Evolutionary conservation across 768 basidiomycete genomes (phyloP), one percentile per base, ranked within the genome.

Genomic region (Termitomyces sp.): DNA sequence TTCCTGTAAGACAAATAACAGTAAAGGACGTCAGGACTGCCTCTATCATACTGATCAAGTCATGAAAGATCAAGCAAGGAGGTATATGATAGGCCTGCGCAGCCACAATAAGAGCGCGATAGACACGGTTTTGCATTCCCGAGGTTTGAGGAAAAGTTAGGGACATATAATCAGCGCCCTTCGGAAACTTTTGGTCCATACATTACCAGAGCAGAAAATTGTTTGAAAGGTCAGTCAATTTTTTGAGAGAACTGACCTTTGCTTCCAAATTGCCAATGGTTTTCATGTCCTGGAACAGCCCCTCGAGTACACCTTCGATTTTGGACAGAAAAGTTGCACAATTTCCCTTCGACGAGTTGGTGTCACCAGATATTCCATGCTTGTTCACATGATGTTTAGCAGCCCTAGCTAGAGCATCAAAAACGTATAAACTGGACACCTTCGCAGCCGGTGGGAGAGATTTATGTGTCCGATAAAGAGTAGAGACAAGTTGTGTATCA

Each of bases 331-430:
- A 96, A 2, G 88, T 88, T 7, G 89, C 89, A 62, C 79, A 79
- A 64, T 89, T 90, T 61, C 89, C 88, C 59, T 79, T 80, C 51
- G 70, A 72, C 39, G 80, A 73, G 56, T 78, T 79, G 48, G 78
- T 63, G 63, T 88, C 83, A 61, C 77, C 81, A 60, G 80, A 75
- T 27, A 84, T 67, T 51, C 78, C 76, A 52, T 82, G 80, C 69
- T 94, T 94, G 64, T 75, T 84, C 44, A 77, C 83, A 46, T 84
- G 78, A 57, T 76, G 76, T 57, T 85, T 80, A 19, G 93, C 92
- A 17, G 88, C 94, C 56, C 96, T 86, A 42, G 92, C 83, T 59
- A 99, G 79, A 19, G 95, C 91, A 73, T 99, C 95, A 68, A 99
- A 91, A 40, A 88, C 85, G 72, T 98, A 99, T 49, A 99, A 78